These are phyloP conservation scores for Colletotrichum karsti DNA, from an alignment of 2,329 filamentous ascomycete genomes.

Conservation along the genomic window DNA sequence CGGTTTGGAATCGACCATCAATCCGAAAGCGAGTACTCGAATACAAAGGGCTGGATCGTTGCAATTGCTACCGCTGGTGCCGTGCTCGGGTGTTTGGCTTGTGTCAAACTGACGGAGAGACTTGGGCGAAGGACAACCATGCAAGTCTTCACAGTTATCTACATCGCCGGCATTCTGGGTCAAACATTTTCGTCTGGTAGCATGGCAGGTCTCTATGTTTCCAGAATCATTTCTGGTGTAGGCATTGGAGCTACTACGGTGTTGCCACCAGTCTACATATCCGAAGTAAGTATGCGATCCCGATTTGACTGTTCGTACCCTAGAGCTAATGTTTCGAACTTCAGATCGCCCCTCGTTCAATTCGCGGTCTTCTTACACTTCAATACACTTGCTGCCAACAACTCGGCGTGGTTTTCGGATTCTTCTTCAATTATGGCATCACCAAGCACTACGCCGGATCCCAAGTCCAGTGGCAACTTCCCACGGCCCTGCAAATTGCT, in stretches of 20 bases:
- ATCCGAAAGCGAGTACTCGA: constrained; percentile 35
- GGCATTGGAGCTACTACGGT: constrained; percentile 38
- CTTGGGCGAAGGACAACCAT: constrained; percentile 34
- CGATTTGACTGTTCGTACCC: no score
- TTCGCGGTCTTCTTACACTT: constrained; percentile 40
- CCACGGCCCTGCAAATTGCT: constrained; percentile 34
- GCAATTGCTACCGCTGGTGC: constrained; percentile 40
- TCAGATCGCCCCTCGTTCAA: constrained; percentile 36
- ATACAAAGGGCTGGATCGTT: constrained; percentile 42
- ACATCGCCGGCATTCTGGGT: constrained; percentile 45
- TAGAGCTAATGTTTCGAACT: not conserved
- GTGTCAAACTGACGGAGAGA: constrained; percentile 34
- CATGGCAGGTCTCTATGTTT: constrained; percentile 34
- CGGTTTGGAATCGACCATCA: constrained; percentile 33
- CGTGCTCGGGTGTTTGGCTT: constrained; percentile 37
- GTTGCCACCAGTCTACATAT: constrained; percentile 37
- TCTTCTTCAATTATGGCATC: constrained; percentile 45
- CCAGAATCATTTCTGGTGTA: constrained; percentile 36
- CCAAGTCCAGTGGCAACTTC: constrained; percentile 37
- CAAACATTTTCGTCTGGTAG: constrained; percentile 39
- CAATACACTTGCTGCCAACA: constrained; percentile 44
- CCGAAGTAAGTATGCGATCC: constrained; percentile 32
- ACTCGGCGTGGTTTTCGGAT: constrained; percentile 41
- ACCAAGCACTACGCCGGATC: constrained; percentile 36
- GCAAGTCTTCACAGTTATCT: constrained; percentile 39